Conservation (phyloP, 2,329 filamentous ascomycete genomes). For the Ophiognomonia clavigignenti-juglandacearum region DNA sequence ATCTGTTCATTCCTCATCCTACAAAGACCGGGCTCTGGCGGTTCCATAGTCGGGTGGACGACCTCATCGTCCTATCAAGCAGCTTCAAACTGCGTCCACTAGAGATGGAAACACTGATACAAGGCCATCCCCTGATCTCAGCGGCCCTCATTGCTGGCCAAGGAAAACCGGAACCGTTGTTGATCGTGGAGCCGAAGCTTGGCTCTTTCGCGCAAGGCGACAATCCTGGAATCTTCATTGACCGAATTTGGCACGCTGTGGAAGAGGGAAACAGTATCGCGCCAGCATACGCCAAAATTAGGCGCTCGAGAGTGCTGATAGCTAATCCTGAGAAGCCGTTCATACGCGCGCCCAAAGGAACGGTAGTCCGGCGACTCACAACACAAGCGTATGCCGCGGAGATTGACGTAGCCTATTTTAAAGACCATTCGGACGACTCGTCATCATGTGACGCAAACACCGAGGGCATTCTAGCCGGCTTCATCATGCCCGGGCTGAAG, state of each 20-base stretch:
- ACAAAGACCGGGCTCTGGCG: conserved; percentile 4
- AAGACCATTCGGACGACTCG: background rate
- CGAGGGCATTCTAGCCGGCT: too few relatives aligned
- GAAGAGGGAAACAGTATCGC: conserved; percentile 6
- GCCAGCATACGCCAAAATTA: conserved; percentile 8
- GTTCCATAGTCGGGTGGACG: conserved; percentile 9
- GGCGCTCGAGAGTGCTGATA: too few relatives aligned
- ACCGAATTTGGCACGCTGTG: conserved; percentile 10
- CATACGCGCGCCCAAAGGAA: conserved; percentile 6
- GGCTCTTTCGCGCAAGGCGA: background rate
- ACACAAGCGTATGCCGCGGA: too few relatives aligned
- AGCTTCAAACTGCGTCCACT: conserved; percentile 19
- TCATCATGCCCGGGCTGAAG: too few relatives aligned
- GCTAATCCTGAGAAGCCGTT: conserved; percentile 4
- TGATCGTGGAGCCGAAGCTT: conserved; percentile 9
- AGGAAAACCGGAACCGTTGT: background rate
- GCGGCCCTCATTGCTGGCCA: conserved; percentile 9
- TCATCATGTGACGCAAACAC: background rate
- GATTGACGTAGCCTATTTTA: too few relatives aligned
- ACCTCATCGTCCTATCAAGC: conserved; percentile 6
- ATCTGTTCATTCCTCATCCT: conserved; percentile 42
- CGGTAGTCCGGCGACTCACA: conserved; percentile 4
- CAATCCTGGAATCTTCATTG: conserved; percentile 1
- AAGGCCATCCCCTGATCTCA: background rate
- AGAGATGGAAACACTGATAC: conserved; percentile 4